Evolutionary conservation across 305 asterid genomes (phyloP), one percentile per base, ranked within the genome.

Genomic region (Rubia peregrina): DNA sequence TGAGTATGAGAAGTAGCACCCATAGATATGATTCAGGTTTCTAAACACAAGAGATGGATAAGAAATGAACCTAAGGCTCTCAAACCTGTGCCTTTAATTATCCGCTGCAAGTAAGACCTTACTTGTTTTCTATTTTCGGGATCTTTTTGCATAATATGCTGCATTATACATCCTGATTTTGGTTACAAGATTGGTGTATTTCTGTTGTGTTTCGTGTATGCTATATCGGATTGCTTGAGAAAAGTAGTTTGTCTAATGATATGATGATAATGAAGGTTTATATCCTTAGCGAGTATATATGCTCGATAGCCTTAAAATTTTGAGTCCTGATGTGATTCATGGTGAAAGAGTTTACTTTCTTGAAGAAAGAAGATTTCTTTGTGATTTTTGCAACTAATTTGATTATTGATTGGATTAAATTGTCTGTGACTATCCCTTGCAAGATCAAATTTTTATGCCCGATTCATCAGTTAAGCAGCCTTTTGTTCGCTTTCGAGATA

Each of bases 1-100:
- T n/a, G n/a, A n/a, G n/a, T n/a, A n/a, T n/a, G n/a, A n/a, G n/a
- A n/a, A n/a, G n/a, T n/a, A n/a, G n/a, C n/a, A n/a, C n/a, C n/a
- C n/a, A n/a, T n/a, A n/a, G 36, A 3, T 30, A 30, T 38, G 49
- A 6, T 83, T 76, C 90, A 89, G 98, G 77, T 72, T 77, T 83
- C 90, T 78, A 85, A 79, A 64, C 95, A 90, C 87, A 91, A 84
- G 83, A 86, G 83, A 81, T 93, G 93, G 61, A 86, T 91, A 69
- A 72, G 98, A 77, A 91, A 91, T 80, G 98, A 94, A 79, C 98
- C 96, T 33, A 92, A 87, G 85, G 96, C 96, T 81, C 83, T 92
- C 84, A 89, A 92, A 87, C 96, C 95, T 70, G 83, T 83, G 68
- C 98, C 98, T 22, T 95, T 91, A 73, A 91, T 89, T 75, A 78